Evolutionary conservation across 495 filamentous ascomycete species (phyloP), one percentile per base, ranked within the genome.

Genomic region (Penicillium pancosmium): DNA sequence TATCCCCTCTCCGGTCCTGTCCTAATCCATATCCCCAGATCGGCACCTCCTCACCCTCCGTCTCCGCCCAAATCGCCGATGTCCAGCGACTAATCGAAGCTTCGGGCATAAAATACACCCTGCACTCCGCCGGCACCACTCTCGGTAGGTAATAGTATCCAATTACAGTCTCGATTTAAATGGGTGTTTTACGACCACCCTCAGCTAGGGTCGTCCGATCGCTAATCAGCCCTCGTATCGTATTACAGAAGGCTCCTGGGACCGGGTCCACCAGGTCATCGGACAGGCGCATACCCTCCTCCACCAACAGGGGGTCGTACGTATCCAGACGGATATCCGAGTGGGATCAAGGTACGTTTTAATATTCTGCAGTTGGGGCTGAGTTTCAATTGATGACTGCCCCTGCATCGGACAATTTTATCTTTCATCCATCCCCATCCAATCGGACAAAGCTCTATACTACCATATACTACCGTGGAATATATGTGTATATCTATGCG

Each of bases 71-170:
- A 72, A 84, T 98, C 34, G 93, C 94, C 41, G 86, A 88, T 41
- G 92, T 98, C 44, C 93, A 98, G 70, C 82, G 86, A n/a, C 79
- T 98, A 16, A 82, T 98, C 63, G 84, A 88, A 66, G 83, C 81
- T 52, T 92, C 87, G 57, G 91, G 90, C 8, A 66, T 98, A 62
- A 86, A 82, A 47, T 93, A 92, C 68, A 84, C 82, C 50, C 93
- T 98, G 92, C 93, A 97, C 69, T 92, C 90, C 3, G 90, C 90
- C 6, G 93, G 93, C 16, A 97, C 93, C 0, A 97, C 93, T 0
- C 83, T 98, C 38, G 93, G 92, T 96, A 76, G 46, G 85, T 82
- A 21, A 23, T 43, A 11, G 46, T 9, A 18, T 52, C 50, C n/a
- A 21, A 33, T 35, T 11, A 8, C 50, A 44, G 19, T 33, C 8